Evolutionary conservation across 2,329 filamentous ascomycete genomes (phyloP).

Genomic region (Pseudogymnoascus pannorum): DNA sequence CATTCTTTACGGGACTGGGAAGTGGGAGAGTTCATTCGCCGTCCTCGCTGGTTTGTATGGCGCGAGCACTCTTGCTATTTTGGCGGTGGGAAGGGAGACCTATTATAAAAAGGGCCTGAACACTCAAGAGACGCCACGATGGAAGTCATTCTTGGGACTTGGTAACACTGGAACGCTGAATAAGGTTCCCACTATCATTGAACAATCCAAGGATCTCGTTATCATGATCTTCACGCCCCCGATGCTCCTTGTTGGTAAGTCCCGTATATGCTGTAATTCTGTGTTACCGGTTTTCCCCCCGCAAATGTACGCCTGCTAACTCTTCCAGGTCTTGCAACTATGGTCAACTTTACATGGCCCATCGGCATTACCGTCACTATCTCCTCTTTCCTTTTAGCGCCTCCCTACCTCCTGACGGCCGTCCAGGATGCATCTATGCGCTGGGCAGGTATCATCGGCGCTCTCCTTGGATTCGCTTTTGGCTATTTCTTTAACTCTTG

Average conservation of each 20-base stretch:
- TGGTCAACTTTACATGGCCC: constrained; percentile 33
- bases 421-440: constrained; percentile 31
- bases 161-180: constrained; percentile 25
- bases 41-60: constrained; percentile 32
- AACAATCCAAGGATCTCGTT: constrained; percentile 19
- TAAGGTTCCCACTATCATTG: constrained; percentile 21
- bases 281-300: neutral
- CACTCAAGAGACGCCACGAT: constrained; percentile 14
- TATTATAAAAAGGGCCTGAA: constrained; percentile 20
- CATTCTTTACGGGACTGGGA: constrained; percentile 24
- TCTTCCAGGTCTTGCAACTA: constrained; percentile 20
- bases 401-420: constrained; percentile 30
- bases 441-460: constrained; percentile 31
- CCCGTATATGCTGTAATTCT: neutral
- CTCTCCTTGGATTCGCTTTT: constrained; percentile 27
- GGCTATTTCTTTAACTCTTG: constrained; percentile 32
- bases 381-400: constrained; percentile 28
- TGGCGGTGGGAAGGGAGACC: constrained; percentile 31
- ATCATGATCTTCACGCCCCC: constrained; percentile 28
- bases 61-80: constrained; percentile 28
- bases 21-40: constrained; percentile 30
- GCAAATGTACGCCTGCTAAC: neutral
- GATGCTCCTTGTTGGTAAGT: constrained; percentile 24
- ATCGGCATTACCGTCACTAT: constrained; percentile 34
- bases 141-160: constrained; percentile 28